phyloP scores from a whole-genome alignment of 2,329 filamentous ascomycete species.

The Ophiostoma sp. region DNA sequence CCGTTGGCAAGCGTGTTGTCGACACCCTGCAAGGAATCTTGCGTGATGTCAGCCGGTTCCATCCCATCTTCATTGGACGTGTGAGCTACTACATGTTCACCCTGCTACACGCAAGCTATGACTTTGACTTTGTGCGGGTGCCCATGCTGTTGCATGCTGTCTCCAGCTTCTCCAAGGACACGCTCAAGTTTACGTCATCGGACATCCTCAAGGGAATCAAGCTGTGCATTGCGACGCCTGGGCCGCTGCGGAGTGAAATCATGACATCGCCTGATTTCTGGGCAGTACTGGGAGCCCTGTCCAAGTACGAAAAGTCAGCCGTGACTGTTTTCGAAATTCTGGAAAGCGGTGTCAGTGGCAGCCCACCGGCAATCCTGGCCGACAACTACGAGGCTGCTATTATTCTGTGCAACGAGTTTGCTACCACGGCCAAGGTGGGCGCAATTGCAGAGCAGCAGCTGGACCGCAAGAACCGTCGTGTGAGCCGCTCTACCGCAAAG shows the following conservation, averaged over 20 bases:
- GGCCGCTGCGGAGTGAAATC: constrained; percentile 79
- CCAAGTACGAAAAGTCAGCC: constrained; percentile 63
- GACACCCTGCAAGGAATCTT: constrained; percentile 76
- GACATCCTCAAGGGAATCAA: constrained; percentile 74
- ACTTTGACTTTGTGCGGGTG: constrained; percentile 84
- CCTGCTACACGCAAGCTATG: constrained; percentile 77
- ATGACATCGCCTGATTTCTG: constrained; percentile 97
- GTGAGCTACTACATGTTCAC: constrained; percentile 81
- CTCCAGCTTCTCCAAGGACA: constrained; percentile 74
- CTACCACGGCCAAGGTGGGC: constrained; percentile 70
- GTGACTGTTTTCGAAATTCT: constrained; percentile 81
- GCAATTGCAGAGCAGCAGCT: constrained; percentile 63
- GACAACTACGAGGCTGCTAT: constrained; percentile 94
- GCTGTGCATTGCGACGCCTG: constrained; percentile 71
- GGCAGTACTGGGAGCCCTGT: constrained; percentile 75
- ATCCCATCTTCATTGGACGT: constrained; percentile 66
- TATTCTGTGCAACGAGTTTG: constrained; percentile 79
- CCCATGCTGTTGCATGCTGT: constrained; percentile 89
- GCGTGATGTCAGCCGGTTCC: constrained; percentile 70
- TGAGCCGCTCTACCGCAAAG: constrained; percentile 46
- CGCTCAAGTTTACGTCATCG: constrained; percentile 68
- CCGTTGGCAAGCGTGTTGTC: constrained; percentile 72
- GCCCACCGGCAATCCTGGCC: constrained; percentile 78
- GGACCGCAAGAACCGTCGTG: constrained; percentile 42
- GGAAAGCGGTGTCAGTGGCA: constrained; percentile 65